Evolutionary conservation across 495 filamentous ascomycete genomes (phyloP), one percentile per base, ranked within the genome.

Genomic region (Hypoxylon perforatum): DNA sequence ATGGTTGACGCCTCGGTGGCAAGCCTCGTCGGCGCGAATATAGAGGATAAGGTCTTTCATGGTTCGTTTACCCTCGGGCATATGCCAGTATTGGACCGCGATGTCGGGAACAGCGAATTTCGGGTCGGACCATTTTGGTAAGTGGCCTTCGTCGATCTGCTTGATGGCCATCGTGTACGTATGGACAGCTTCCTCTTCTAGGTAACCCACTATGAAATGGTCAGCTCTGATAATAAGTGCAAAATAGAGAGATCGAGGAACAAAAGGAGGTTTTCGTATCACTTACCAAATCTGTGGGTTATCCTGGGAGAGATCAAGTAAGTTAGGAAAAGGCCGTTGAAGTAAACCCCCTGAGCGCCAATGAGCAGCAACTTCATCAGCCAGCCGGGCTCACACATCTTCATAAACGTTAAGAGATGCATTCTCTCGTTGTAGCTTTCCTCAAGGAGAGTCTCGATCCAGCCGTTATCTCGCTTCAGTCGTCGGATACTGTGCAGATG

Each of bases 1-100:
- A 72, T 99, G 95, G 76, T 99, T 99, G 57, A 98, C 96, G 76
- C 97, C 96, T 15, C 95, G 83, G 74, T 99, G 95, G 76, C 94
- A 95, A n/a, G 93, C 91, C 78, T 99, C 95, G 72, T 99, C 95
- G 0, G 93, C 93, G 4, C 96, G 86, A 59, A 99, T 88, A 67
- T 97, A 97, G 35, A 92, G 75, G 69, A 99, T 79, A 47, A 98
- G 78, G 74, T 98, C 92, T 59, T 81, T 85, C 90, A 99, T 97
- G 7, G 87, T 91, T 21, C 90, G 84, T 55, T 89, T 84, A 1
- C 86, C 90, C 74, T 96, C 92, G 0, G 93, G 92, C 89, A 99
- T 96, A 22, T 90, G 85, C 91, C 93, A 99, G 77, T 99, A 99
- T 39, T 83, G 78, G 15, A 97, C 80, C 0, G 95, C 96, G 57